phyloP scores from a whole-genome alignment of 345 rosid species.

The Sisymbrium altissimum region DNA sequence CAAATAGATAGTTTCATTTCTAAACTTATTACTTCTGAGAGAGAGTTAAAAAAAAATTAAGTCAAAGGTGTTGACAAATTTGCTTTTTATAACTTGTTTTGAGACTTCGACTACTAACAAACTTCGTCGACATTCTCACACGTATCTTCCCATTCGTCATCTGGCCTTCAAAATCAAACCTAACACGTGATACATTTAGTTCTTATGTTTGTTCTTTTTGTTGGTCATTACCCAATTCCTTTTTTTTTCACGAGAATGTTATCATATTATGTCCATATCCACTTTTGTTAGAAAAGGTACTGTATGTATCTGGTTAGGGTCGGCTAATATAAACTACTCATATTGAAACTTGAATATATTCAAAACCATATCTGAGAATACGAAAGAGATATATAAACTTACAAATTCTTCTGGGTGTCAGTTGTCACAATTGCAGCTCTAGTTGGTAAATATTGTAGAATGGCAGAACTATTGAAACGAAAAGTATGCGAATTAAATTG shows the following conservation, averaged over 20 bases:
- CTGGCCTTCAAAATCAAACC: constrained; percentile 29
- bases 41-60: background rate
- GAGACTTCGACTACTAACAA: constrained; percentile 27
- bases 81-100: background rate
- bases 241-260: constrained; percentile 1
- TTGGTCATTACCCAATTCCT: constrained; percentile 5
- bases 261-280: background rate
- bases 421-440: too few relatives aligned
- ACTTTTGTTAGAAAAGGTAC: background rate
- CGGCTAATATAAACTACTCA: background rate
- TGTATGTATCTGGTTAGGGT: background rate
- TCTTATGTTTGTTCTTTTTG: constrained; percentile 25
- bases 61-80: constrained; percentile 19
- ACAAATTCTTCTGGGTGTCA: background rate
- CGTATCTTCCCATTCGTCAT: constrained; percentile 24
- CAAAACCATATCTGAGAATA: background rate
- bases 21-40: background rate
- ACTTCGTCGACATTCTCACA: constrained; percentile 20
- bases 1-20: background rate
- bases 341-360: background rate
- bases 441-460: background rate
- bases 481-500: background rate
- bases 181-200: constrained; percentile 26
- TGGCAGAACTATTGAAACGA: background rate
- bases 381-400: background rate